Conservation (phyloP, 1,284 basidiomycete genomes). For the Thelephora terrestris region DNA sequence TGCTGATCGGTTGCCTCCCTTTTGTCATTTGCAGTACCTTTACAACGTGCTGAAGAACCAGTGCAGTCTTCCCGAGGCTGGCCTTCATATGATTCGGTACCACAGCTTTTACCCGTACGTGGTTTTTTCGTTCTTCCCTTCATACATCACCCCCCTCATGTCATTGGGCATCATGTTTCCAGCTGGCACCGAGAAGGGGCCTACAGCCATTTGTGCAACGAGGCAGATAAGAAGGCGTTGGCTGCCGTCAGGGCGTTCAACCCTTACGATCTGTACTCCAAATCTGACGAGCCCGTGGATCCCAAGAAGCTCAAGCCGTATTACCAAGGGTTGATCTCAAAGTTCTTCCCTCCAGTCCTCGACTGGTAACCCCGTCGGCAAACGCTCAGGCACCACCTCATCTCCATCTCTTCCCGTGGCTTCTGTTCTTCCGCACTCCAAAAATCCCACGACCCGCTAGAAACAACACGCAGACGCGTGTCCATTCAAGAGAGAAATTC, state of each 20-base stretch:
- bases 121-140: background rate
- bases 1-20: constrained; percentile 3
- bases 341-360: constrained; percentile 74
- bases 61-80: constrained; percentile 73
- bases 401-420: too few relatives aligned
- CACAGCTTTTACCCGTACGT: constrained; percentile 83
- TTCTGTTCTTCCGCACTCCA: too few relatives aligned
- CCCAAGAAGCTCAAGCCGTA: constrained; percentile 66
- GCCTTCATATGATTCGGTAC: constrained; percentile 85
- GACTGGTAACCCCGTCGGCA: constrained; percentile 47
- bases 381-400: too few relatives aligned
- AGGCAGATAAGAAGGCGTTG: constrained; percentile 51
- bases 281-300: constrained; percentile 65
- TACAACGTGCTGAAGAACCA: constrained; percentile 73
- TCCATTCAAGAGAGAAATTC: too few relatives aligned
- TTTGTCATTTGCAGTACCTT: constrained; percentile 42
- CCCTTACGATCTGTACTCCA: constrained; percentile 88
- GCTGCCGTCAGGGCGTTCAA: constrained; percentile 73
- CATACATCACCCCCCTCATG: background rate
- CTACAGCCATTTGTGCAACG: constrained; percentile 69
- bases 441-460: too few relatives aligned
- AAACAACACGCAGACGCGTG: too few relatives aligned
- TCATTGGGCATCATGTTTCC: constrained; percentile 2
- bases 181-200: constrained; percentile 84
- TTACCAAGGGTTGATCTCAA: constrained; percentile 72